Conservation (phyloP, 2,329 filamentous ascomycete genomes). For the Cladosporium sp. region DNA sequence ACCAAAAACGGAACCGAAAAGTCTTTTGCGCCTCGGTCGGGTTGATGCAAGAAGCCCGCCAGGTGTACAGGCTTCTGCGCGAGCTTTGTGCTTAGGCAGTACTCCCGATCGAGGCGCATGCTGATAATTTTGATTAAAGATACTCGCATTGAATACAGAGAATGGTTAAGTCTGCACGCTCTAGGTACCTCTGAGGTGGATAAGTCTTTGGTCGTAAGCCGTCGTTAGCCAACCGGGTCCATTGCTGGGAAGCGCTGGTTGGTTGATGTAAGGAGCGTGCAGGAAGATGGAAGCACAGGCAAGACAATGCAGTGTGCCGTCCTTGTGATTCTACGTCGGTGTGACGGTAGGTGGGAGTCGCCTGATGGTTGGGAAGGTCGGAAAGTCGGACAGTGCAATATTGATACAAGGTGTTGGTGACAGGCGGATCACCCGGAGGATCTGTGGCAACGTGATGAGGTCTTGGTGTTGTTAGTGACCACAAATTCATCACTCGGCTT, state of each 20-base stretch:
- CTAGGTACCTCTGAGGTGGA: conserved; percentile 34
- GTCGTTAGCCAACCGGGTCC: conserved; percentile 22
- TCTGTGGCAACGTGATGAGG: conserved; percentile 23
- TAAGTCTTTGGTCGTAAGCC: conserved; percentile 33
- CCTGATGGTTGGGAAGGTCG: conserved; percentile 15
- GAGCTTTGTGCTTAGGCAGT: background rate
- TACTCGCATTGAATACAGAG: conserved; percentile 7
- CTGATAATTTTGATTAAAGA: conserved; percentile 6
- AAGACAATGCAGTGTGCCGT: conserved; percentile 22
- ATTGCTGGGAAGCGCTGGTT: conserved; percentile 9
- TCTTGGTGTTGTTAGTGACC: conserved; percentile 23
- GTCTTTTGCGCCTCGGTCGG: background rate
- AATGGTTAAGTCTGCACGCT: conserved; percentile 22
- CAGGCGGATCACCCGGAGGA: conserved; percentile 25
- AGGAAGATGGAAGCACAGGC: conserved; percentile 7
- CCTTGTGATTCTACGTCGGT: conserved; percentile 20
- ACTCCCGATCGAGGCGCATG: background rate
- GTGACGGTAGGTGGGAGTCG: conserved; percentile 17
- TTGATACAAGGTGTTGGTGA: conserved; percentile 39
- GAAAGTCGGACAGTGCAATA: conserved; percentile 17
- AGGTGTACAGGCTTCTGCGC: background rate
- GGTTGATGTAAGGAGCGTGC: conserved; percentile 13
- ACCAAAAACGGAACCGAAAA: conserved; percentile 2
- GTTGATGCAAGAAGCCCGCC: background rate
- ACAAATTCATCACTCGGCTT: conserved; percentile 45